Percentiles rank a stretch among this genome's conserved stretches.
These are phyloP conservation scores for Gossypium anomalum DNA, from an alignment of 345 rosid genomes.

Conservation along the genomic window DNA sequence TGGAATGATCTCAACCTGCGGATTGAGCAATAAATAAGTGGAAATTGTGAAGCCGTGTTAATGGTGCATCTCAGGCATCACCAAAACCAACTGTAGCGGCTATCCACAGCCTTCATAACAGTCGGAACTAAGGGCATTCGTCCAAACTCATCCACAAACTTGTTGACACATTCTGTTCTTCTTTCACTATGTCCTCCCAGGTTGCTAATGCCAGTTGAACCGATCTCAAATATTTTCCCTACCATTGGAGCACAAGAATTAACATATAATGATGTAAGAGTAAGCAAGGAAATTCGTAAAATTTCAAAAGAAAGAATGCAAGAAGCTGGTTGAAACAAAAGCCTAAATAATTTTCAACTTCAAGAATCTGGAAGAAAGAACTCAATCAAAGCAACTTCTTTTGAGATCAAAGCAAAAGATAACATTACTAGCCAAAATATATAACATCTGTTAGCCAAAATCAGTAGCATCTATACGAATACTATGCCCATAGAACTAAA, in stretches of 20 bases:
- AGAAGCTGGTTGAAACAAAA: too few relatives aligned
- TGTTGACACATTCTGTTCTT: conserved; percentile 69
- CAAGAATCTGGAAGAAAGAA: background rate
- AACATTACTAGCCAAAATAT: background rate
- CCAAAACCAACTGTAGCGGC: conserved; percentile 81
- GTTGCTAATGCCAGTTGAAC: conserved; percentile 94
- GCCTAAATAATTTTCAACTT: background rate
- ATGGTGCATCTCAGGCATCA: conserved; percentile 27
- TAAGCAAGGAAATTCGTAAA: background rate
- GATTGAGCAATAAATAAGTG: conserved; percentile 15
- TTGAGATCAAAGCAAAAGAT: background rate
- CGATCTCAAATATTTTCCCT: conserved; percentile 94
- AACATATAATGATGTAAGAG: background rate
- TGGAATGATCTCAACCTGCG: conserved; percentile 16
- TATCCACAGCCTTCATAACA: conserved; percentile 71
- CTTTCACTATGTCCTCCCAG: conserved; percentile 82
- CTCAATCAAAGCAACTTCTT: background rate
- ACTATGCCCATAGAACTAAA: background rate
- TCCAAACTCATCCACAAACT: conserved; percentile 71
- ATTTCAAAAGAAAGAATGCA: too few relatives aligned
- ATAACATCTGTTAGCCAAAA: background rate
- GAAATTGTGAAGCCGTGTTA: conserved; percentile 3
- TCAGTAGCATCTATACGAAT: background rate
- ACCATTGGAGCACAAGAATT: conserved; percentile 4
- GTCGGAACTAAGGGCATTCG: conserved; percentile 76